These are phyloP conservation scores for Colletotrichum sp. DNA, from an alignment of 2,329 filamentous ascomycete genomes.

Conservation along the genomic window DNA sequence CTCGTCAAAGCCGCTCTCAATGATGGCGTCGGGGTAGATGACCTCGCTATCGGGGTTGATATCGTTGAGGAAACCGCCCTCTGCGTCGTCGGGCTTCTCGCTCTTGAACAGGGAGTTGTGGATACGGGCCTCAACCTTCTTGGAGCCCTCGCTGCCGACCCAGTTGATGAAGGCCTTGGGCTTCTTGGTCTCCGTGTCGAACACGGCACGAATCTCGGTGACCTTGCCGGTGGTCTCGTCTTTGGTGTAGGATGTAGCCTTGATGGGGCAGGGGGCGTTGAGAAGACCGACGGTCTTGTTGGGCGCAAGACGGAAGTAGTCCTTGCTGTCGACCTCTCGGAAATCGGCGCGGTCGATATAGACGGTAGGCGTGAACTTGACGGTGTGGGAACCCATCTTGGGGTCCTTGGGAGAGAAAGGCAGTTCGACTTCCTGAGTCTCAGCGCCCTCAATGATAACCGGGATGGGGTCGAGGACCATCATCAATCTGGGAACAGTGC, in stretches of 20 bases:
- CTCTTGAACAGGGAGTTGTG: constrained; percentile 88
- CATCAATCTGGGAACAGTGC: constrained; percentile 87
- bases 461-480: constrained; percentile 85
- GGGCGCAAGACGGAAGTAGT: constrained; percentile 82
- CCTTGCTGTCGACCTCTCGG: constrained; percentile 73
- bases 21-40: constrained; percentile 76
- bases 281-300: constrained; percentile 79
- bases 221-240: constrained; percentile 69
- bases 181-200: constrained; percentile 73
- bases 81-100: constrained; percentile 77
- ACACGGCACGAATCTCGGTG: constrained; percentile 65
- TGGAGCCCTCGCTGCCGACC: constrained; percentile 72
- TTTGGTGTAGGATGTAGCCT: constrained; percentile 71
- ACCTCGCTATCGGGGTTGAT: constrained; percentile 85
- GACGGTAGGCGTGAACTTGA: constrained; percentile 74
- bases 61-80: constrained; percentile 82
- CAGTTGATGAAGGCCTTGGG: constrained; percentile 90
- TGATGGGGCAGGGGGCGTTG: constrained; percentile 74
- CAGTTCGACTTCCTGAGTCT: constrained; percentile 65
- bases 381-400: constrained; percentile 63
- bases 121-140: constrained; percentile 76
- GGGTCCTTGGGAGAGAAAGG: constrained; percentile 87
- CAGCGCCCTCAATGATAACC: constrained; percentile 81
- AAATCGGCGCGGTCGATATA: constrained; percentile 88
- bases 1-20: constrained; percentile 85